These are phyloP conservation scores for Mortierella sp. DNA, from an alignment of 371 early-diverging fungal species.

Conservation along the genomic window DNA sequence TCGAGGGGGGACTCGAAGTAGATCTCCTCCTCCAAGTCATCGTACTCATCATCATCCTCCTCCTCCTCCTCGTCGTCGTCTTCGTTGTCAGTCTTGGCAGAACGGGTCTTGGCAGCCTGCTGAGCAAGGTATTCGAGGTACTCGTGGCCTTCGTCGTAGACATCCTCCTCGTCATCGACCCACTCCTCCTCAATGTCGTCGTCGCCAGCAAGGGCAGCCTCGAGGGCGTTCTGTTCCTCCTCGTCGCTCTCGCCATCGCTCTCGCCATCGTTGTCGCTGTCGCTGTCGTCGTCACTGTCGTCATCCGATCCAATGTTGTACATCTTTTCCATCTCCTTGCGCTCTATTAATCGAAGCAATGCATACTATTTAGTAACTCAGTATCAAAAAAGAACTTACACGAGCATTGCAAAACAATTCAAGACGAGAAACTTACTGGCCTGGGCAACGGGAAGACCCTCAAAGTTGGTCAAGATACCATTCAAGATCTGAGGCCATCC, in stretches of 20 bases:
- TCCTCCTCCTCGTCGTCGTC: constrained; percentile 58
- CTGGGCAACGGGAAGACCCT: constrained; percentile 84
- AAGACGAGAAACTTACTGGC: constrained; percentile 84
- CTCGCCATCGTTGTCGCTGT: constrained; percentile 71
- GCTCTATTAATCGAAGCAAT: no score
- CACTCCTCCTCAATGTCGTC: constrained; percentile 70
- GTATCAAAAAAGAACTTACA: no score
- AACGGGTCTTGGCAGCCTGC: constrained; percentile 61
- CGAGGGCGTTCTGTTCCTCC: constrained; percentile 64
- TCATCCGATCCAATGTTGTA: constrained; percentile 72
- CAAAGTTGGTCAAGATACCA: constrained; percentile 80
- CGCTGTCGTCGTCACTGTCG: constrained; percentile 68
- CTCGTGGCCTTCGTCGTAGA: constrained; percentile 71
- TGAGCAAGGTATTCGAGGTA: constrained; percentile 77
- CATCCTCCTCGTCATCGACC: constrained; percentile 71
- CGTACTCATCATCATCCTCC: constrained; percentile 64
- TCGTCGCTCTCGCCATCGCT: constrained; percentile 73
- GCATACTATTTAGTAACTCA: no score
- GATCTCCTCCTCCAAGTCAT: constrained; percentile 83
- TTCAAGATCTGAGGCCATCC: constrained; percentile 82
- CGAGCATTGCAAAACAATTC: no score
- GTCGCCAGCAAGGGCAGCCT: constrained; percentile 46
- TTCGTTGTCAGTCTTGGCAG: constrained; percentile 18
- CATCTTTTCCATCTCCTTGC: constrained; percentile 60
- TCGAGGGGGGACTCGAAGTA: constrained; percentile 91